phyloP scores from a whole-genome alignment of 2,329 filamentous ascomycete genomes.

The Pseudogymnoascus sp. region DNA sequence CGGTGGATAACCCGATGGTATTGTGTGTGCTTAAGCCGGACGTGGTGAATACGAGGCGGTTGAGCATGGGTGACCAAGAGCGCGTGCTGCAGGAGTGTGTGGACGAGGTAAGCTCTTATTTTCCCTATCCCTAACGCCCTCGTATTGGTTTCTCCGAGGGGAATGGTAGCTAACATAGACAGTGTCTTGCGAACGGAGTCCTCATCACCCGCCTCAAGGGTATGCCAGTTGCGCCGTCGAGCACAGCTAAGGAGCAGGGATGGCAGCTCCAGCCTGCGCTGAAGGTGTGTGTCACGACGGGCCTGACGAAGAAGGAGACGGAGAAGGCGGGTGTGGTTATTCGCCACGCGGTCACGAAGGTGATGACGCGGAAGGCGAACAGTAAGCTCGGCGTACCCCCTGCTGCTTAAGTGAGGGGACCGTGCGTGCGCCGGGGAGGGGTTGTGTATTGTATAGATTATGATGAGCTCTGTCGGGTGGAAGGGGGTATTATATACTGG shows the following conservation, averaged over 20 bases:
- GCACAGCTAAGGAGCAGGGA: conserved; percentile 59
- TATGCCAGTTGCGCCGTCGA: conserved; percentile 55
- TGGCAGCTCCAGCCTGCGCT: conserved; percentile 71
- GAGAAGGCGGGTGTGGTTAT: conserved; percentile 88
- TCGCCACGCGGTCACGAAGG: conserved; percentile 86
- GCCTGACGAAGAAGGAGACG: conserved; percentile 84
- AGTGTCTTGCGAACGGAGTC: conserved; percentile 81
- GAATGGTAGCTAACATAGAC: conserved; percentile 12
- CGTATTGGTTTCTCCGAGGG: neutral
- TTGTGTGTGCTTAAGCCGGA: conserved; percentile 77
- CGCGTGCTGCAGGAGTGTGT: conserved; percentile 79
- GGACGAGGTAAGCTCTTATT: conserved; percentile 66
- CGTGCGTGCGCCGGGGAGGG: neutral
- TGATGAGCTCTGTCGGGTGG: neutral
- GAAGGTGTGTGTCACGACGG: conserved; percentile 84
- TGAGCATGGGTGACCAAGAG: conserved; percentile 72
- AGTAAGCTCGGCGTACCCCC: conserved; percentile 34
- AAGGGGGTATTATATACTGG: neutral
- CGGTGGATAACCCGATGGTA: conserved; percentile 78
- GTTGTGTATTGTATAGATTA: conserved; percentile 4
- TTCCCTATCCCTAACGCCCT: neutral
- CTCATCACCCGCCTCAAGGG: conserved; percentile 81
- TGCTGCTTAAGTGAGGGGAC: conserved; percentile 22
- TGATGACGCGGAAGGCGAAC: conserved; percentile 61
- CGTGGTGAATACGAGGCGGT: conserved; percentile 60